Conservation (phyloP, 805 yeast species). For the Lachancea cidri region DNA sequence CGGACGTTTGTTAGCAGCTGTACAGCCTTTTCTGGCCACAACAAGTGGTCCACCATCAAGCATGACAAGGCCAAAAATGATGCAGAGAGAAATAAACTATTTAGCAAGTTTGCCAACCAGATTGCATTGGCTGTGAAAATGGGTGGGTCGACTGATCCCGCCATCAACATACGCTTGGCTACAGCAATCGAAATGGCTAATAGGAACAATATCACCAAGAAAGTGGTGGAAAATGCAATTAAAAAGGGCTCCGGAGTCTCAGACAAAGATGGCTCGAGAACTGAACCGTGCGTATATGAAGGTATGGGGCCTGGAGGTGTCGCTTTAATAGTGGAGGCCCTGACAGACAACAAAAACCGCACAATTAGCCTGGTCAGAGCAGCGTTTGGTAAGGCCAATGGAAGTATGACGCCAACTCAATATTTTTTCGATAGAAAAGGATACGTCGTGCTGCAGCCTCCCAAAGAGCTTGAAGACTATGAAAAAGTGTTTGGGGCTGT, state of each 20-base stretch:
- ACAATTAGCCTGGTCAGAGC: constrained; percentile 72
- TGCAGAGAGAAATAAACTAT: constrained; percentile 62
- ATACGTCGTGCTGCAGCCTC: constrained; percentile 48
- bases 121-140: constrained; percentile 68
- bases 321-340: constrained; percentile 76
- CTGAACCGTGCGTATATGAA: constrained; percentile 66
- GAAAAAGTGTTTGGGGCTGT: constrained; percentile 73
- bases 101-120: constrained; percentile 65
- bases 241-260: constrained; percentile 67
- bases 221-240: constrained; percentile 81
- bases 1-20: constrained; percentile 2
- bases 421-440: constrained; percentile 80
- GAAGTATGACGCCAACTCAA: constrained; percentile 68
- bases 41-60: constrained; percentile 92
- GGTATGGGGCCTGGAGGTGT: constrained; percentile 93
- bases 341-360: constrained; percentile 83
- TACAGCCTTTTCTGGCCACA: constrained; percentile 56
- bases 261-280: constrained; percentile 43
- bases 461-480: constrained; percentile 36
- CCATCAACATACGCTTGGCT: constrained; percentile 52
- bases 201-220: constrained; percentile 71
- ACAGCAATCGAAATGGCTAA: constrained; percentile 74
- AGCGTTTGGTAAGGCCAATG: constrained; percentile 64
- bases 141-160: constrained; percentile 56
- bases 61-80: constrained; percentile 94